These are phyloP conservation scores for Ophiosphaerella herpotricha DNA, from an alignment of 2,329 filamentous ascomycete genomes.

Conservation along the genomic window DNA sequence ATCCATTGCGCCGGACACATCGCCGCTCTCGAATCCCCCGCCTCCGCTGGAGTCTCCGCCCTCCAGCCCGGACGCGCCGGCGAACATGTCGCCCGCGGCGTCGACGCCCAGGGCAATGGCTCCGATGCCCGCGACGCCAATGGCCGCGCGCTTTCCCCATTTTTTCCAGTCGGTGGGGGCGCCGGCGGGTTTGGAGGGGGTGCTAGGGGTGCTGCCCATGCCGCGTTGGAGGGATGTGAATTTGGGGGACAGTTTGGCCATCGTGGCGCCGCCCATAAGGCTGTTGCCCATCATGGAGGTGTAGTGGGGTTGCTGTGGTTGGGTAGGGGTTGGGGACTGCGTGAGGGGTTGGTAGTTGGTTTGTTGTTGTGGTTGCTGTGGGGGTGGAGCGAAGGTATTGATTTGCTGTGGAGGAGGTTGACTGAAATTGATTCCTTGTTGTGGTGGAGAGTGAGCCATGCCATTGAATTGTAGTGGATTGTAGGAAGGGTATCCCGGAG, in stretches of 20 bases:
- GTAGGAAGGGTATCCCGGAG: too few relatives aligned
- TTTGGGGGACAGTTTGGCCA: constrained; percentile 9
- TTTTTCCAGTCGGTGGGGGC: constrained; percentile 12
- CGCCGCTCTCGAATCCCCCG: background rate
- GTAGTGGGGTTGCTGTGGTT: background rate
- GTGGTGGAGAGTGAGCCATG: background rate
- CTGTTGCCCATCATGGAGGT: background rate
- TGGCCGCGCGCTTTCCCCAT: constrained; percentile 10
- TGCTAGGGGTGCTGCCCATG: background rate
- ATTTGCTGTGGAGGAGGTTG: background rate
- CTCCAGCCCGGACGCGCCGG: background rate
- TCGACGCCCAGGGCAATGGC: constrained; percentile 11
- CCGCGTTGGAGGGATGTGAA: constrained; percentile 1
- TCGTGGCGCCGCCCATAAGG: constrained; percentile 2
- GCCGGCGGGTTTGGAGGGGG: background rate
- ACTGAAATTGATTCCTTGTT: background rate
- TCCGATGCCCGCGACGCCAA: constrained; percentile 11
- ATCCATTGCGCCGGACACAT: background rate
- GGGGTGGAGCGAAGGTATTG: background rate
- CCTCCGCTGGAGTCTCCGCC: background rate
- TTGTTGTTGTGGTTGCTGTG: background rate
- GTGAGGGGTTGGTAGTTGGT: background rate
- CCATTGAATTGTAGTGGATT: too few relatives aligned
- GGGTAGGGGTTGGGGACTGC: background rate
- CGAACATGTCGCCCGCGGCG: constrained; percentile 5